Evolutionary conservation across 2,329 filamentous ascomycete genomes (phyloP), one percentile per base, ranked within the genome.

Genomic region (Fusarium avenaceum): DNA sequence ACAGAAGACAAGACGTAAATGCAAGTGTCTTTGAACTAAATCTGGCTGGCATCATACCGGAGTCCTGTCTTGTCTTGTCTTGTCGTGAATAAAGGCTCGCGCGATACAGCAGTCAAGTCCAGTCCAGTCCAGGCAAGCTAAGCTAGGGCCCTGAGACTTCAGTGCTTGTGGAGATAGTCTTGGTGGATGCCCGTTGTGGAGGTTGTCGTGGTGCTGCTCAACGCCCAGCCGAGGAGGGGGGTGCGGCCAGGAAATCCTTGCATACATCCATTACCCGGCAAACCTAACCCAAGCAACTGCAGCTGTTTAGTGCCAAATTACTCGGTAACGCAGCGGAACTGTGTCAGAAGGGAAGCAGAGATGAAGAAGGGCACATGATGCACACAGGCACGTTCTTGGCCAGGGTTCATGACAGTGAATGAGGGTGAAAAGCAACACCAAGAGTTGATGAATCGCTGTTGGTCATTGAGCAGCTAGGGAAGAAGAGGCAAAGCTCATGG

Each of bases 361-460:
- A 63, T 59, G 53, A 61, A 57, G 55, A 70, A 68, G 66, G 44
- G 58, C 63, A 70, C 68, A 66, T 73, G 70, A 72, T 63, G 67
- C 53, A 60, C 50, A 51, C 57, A 63, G 65, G 63, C 43, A 49
- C 44, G 20, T 70, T 67, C 63, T 57, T 47, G 48, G 43, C 44
- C 65, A 65, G 54, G 63, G 63, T 65, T 67, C 45, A 49, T 38
- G 47, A 40, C 42, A 57, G 38, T 46, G 38, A 57, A 52, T 40
- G 50, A 65, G 63, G 39, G 40, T 35, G 30, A 35, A 52, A 44
- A 39, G 35, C 50, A 56, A 50, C 50, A 22, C 15, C 17, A 17
- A 47, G 50, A 53, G 66, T 32, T 35, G 39, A 19, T 22, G 24
- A 44, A 43, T 51, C 49, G 56, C 40, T 57, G 56, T 58, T 69